Evolutionary conservation across 1,284 basidiomycete genomes (phyloP), one percentile per base, ranked within the genome.

Genomic region (Phylloboletellus chloephorus): DNA sequence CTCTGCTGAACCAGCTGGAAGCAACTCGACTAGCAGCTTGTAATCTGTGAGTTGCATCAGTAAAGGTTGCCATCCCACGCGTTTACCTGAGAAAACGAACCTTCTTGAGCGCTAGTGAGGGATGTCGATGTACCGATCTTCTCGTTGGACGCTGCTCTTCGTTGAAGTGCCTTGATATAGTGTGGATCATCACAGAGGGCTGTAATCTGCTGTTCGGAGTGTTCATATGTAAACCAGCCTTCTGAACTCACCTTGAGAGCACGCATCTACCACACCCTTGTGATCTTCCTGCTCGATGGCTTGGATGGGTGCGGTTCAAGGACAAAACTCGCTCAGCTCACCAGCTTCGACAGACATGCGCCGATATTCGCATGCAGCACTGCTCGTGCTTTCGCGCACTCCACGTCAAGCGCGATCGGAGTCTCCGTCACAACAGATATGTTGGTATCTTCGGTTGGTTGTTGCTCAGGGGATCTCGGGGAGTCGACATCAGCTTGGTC

Each of bases 161-260:
- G 73, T 56, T 93, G 88, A 2, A 97, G 68, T 0, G 86, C 93
- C 64, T 97, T 98, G 49, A 85, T 61, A 58, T 98, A 96, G 10
- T 67, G 60, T 4, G 89, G 85, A 52, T 95, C 86, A 55, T 97
- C 88, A 15, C 72, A 63, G 10, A 98, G 72, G 6, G 95, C 94
- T 95, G 51, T 20, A 43, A 38, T 28, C 37, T 41, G 16, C 15
- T 31, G 35, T 23, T 54, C 26, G 42, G 43, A 16, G 13, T 12
- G n/a, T 37, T 12, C 19, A 39, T n/a, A 19, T 9, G n/a, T 15
- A 12, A 35, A 11, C 9, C 24, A 21, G 30, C 8, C 19, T 36
- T 13, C 30, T 30, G 13, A 23, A 50, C 46, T 54, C 41, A 80
- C 88, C 84, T 72, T 84, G 67, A 9, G 83, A 78, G 56, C 86